A percentile compares a stretch with the other conserved stretches of the same genome.
These are phyloP conservation scores for Tylopilus rubrobrunneus DNA, from an alignment of 768 basidiomycete genomes.

Conservation along the genomic window DNA sequence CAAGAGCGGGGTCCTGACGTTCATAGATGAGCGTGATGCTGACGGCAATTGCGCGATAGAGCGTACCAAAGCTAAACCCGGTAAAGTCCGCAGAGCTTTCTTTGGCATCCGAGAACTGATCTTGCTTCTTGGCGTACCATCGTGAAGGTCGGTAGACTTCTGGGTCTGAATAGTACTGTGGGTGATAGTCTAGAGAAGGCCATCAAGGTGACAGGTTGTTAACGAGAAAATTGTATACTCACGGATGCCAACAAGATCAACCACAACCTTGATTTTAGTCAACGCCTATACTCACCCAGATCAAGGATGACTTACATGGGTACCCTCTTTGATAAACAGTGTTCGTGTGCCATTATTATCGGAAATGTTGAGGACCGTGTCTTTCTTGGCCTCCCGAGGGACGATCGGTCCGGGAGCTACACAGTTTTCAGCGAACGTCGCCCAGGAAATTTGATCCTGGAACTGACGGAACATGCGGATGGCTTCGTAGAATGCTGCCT, in stretches of 20 bases:
- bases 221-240: constrained; percentile 2
- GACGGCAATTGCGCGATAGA: not conserved
- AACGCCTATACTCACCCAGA: no score
- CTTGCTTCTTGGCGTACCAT: constrained; percentile 29
- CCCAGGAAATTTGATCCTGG: not conserved
- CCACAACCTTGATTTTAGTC: constrained; percentile 10
- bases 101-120: not conserved
- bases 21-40: not conserved
- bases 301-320: constrained; percentile 8
- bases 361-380: constrained; percentile 20
- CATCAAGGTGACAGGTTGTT: not conserved
- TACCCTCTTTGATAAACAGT: constrained; percentile 18
- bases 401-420: constrained; percentile 28
- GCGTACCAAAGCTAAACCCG: constrained; percentile 19
- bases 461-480: constrained; percentile 29
- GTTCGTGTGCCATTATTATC: constrained; percentile 8
- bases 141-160: constrained; percentile 34
- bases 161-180: constrained; percentile 34
- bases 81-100: constrained; percentile 4
- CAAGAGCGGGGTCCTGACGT: constrained; percentile 45
- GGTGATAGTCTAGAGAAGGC: constrained; percentile 30
- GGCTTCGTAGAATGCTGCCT: constrained; percentile 27
- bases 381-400: constrained; percentile 25
- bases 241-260: constrained; percentile 30
- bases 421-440: not conserved